Base-by-base conservation (phyloP, 1,284 basidiomycete genomes). In the Volvariella volvacea region DNA sequence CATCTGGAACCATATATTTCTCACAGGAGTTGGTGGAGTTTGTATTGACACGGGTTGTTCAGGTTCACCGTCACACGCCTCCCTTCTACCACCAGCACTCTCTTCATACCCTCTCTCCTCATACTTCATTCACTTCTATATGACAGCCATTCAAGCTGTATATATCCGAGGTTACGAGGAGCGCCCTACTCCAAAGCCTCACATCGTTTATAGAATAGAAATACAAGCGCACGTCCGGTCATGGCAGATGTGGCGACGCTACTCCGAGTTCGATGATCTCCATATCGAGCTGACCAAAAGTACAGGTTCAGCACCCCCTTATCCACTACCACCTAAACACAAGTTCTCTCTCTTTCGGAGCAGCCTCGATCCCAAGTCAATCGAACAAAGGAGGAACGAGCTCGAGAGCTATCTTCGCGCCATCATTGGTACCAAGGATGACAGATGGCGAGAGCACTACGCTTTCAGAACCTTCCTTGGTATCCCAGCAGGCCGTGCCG, bases 191-290 rank as follows among this genome's bases (percentile, higher is more conserved):
- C 82, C 87, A 55, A 84, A 83, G 56, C 65, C 79, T n/a, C 88
- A 93, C 59, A 73, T 74, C 48, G 88, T 88, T 53, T 94, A 88
- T 65, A 76, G 74, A 48, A 85, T 94, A 56, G 76, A 84, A 49
- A 79, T 94, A 50, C 79, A 83, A 57, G 86, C 86, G 12, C 80
- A 88, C 48, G 84, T 92, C 17, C 83, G 88, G 50, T 85, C 89
- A 59, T 97, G 93, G 93, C 80, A 86, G 37, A 89, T 96, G 70
- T 89, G 88, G 77, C 75, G 88, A 48, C 87, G 94, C 44, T 97
- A 96, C 67, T 94, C 90, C 34, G 92, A 96, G 62, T 97, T 98
- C 67, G 79, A 79, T 53, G 83, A 90, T 50, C 80, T 98, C 17
- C 77, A 96, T 63, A 76, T 76, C 30, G 87, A 92, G 56, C 79